Percentiles rank a stretch among this genome's conserved stretches.
Conservation (phyloP, 2,329 filamentous ascomycete species). For the Fusarium caatingaense region DNA sequence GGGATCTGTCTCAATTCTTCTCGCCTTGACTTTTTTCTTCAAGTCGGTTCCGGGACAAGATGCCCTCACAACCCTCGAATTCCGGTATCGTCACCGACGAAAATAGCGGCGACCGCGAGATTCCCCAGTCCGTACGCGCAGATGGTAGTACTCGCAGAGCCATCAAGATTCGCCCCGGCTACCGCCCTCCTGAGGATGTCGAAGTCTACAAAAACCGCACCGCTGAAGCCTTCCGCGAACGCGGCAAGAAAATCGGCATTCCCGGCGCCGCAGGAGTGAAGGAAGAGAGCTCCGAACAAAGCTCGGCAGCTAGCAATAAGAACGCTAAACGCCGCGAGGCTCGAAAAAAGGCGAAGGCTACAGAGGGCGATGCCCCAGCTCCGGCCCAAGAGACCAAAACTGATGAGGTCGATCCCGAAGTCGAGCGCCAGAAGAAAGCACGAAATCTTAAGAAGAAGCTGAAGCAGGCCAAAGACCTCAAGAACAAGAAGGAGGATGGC, state of each 20-base stretch:
- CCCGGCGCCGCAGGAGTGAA: slow-evolving; percentile 76
- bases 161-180: slow-evolving; percentile 93
- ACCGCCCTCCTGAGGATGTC: slow-evolving; percentile 93
- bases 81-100: slow-evolving; percentile 83
- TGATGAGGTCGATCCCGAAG: slow-evolving; percentile 72
- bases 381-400: slow-evolving; percentile 37
- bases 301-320: slow-evolving; percentile 74
- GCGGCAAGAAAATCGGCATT: slow-evolving; percentile 70
- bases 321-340: slow-evolving; percentile 81
- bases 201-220: slow-evolving; percentile 95
- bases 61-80: slow-evolving; percentile 65
- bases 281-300: slow-evolving; percentile 60
- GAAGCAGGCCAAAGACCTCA: slow-evolving; percentile 89
- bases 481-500: slow-evolving; percentile 90
- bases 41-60: slow-evolving; percentile 36
- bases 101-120: slow-evolving; percentile 82
- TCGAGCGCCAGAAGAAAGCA: slow-evolving; percentile 91
- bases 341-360: slow-evolving; percentile 65
- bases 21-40: neutral
- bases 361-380: slow-evolving; percentile 64
- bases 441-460: slow-evolving; percentile 94
- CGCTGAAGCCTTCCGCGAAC: slow-evolving; percentile 84
- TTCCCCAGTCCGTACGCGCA: slow-evolving; percentile 85
- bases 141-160: slow-evolving; percentile 94
- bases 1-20: neutral